Evolutionary conservation across 176 grass and related monocot species (phyloP).

Genomic region (Carex myosuroides): DNA sequence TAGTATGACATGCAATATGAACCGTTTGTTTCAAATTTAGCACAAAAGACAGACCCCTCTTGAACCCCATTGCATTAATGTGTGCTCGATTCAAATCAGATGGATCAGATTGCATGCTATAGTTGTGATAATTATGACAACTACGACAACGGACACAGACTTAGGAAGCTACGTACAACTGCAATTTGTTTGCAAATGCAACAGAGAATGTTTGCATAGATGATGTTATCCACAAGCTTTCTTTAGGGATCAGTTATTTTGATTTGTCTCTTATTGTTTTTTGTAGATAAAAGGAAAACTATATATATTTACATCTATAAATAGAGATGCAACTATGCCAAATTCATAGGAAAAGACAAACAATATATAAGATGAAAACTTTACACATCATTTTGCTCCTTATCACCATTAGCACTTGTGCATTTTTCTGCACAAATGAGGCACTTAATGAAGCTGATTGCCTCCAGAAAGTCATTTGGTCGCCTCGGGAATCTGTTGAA

Average conservation of each 20-base stretch:
- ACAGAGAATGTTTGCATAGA: background rate
- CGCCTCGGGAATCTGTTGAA: background rate
- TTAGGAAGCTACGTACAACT: background rate
- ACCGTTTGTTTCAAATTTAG: background rate
- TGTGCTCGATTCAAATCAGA: background rate
- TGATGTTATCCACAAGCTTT: conserved; percentile 2
- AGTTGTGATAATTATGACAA: background rate
- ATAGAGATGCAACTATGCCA: background rate
- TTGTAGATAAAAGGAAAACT: background rate
- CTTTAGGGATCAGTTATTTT: background rate
- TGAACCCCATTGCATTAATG: background rate
- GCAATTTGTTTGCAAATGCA: background rate
- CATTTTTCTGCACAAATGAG: conserved; percentile 10
- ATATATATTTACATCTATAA: background rate
- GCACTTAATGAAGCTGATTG: conserved; percentile 18
- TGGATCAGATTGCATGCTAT: background rate
- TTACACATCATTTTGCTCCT: background rate
- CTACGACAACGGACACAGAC: background rate
- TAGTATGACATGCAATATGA: background rate
- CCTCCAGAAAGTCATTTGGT: conserved; percentile 3
- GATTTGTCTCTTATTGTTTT: background rate
- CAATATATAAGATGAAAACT: conserved; percentile 10
- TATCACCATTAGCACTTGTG: background rate
- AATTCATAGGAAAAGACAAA: background rate
- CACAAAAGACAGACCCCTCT: background rate